Conservation (phyloP, 192 early-diverging fungal genomes). For the Lunasporangiospora selenospora region DNA sequence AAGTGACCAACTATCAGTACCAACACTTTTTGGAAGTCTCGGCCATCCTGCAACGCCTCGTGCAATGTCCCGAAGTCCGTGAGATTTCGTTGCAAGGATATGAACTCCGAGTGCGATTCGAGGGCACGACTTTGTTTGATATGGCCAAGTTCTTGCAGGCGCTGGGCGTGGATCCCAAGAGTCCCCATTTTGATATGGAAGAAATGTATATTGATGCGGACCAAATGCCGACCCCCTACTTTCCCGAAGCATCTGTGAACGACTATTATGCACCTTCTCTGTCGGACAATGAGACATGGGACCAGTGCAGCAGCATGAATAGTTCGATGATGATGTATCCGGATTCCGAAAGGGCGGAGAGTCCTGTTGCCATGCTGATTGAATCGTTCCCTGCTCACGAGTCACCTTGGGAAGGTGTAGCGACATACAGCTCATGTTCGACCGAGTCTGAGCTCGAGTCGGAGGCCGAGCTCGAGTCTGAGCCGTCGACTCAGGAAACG, state of each 20-base stretch:
- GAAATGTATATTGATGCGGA: constrained; percentile 16
- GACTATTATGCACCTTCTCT: constrained; percentile 21
- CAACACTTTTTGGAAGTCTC: constrained; percentile 48
- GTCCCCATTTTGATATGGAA: constrained; percentile 42
- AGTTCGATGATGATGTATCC: constrained; percentile 39
- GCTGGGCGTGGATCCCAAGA: constrained; percentile 33
- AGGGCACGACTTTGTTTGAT: constrained; percentile 38
- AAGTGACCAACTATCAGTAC: constrained; percentile 41
- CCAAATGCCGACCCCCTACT: constrained; percentile 21
- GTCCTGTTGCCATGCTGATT: constrained; percentile 15
- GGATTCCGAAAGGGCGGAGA: constrained; percentile 23
- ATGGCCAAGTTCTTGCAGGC: constrained; percentile 26
- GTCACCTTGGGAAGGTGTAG: constrained; percentile 31
- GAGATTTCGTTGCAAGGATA: constrained; percentile 43
- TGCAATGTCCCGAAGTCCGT: constrained; percentile 30
- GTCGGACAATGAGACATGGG: constrained; percentile 36
- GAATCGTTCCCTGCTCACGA: constrained; percentile 22
- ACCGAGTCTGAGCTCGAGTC: too few relatives aligned
- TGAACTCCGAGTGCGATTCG: constrained; percentile 40
- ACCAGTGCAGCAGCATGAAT: constrained; percentile 25
- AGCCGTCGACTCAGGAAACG: too few relatives aligned
- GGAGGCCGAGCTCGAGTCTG: too few relatives aligned
- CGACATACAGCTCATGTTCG: too few relatives aligned
- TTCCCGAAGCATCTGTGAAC: constrained; percentile 36
- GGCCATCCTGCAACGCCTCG: constrained; percentile 26